Conservation (phyloP, 2,329 filamentous ascomycete genomes). For the Talaromyces sp. region DNA sequence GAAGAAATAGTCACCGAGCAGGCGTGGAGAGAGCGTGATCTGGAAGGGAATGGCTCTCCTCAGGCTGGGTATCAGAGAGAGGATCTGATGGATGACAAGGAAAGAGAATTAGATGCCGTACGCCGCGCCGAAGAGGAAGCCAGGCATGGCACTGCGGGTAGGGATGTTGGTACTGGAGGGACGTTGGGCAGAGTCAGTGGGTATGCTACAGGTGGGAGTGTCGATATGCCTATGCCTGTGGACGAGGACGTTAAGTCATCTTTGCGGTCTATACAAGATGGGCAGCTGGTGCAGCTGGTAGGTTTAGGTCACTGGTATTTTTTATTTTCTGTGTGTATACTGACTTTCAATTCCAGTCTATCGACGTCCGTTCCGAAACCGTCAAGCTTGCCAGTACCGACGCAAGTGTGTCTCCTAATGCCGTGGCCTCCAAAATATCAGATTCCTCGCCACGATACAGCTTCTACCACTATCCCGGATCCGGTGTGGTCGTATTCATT, state of each 20-base stretch:
- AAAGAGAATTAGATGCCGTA: constrained; percentile 52
- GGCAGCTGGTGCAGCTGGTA: constrained; percentile 47
- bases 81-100: constrained; percentile 57
- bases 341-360: constrained; percentile 24
- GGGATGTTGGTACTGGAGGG: constrained; percentile 43
- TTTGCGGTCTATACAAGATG: constrained; percentile 35
- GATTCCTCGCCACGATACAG: constrained; percentile 52
- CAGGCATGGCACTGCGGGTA: constrained; percentile 45
- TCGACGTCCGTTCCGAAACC: constrained; percentile 46
- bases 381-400: constrained; percentile 46
- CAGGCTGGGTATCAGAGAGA: constrained; percentile 27
- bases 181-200: constrained; percentile 22
- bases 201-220: constrained; percentile 30
- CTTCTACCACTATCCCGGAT: constrained; percentile 52
- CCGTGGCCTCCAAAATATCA: constrained; percentile 45
- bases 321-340: constrained; percentile 9
- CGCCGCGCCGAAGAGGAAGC: constrained; percentile 55
- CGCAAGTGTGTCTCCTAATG: constrained; percentile 36
- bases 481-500: constrained; percentile 51
- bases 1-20: constrained; percentile 50
- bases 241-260: constrained; percentile 50
- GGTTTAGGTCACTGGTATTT: constrained; percentile 14
- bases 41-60: constrained; percentile 28
- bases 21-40: constrained; percentile 50
- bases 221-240: constrained; percentile 45